Conservation (phyloP, 1,284 basidiomycete genomes). For the Pascua guehoae region DNA sequence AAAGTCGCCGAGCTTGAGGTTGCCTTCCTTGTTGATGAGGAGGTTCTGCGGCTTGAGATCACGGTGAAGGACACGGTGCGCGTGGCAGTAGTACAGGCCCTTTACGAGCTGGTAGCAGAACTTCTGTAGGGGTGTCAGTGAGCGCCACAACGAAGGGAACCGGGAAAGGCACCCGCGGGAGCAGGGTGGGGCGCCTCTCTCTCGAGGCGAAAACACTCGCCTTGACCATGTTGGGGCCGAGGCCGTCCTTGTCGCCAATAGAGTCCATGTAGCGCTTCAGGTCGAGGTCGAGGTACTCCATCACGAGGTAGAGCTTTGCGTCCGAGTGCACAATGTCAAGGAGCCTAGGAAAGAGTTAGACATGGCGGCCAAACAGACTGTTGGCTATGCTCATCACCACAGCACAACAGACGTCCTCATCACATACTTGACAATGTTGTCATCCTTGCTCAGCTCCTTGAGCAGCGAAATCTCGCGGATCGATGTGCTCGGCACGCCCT, state of each 20-base stretch:
- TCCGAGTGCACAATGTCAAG: conserved; percentile 99
- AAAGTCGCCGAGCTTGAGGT: conserved; percentile 94
- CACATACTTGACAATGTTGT: conserved; percentile 75
- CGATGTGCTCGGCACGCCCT: conserved; percentile 94
- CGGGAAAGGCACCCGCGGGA: neutral
- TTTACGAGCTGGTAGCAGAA: conserved; percentile 82
- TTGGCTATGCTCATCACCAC: too few species aligned
- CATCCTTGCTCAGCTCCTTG: conserved; percentile 87
- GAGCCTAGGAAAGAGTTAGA: conserved; percentile 61
- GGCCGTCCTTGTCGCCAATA: conserved; percentile 89
- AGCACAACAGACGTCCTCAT: neutral
- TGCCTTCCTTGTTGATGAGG: conserved; percentile 93
- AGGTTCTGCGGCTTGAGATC: conserved; percentile 98
- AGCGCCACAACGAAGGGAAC: neutral
- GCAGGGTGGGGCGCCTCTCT: neutral
- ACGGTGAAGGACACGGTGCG: conserved; percentile 94
- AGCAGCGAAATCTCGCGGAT: conserved; percentile 95
- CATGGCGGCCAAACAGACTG: neutral
- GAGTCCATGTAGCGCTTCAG: conserved; percentile 99
- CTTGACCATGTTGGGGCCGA: conserved; percentile 88
- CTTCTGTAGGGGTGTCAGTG: conserved; percentile 32
- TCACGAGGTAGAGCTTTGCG: conserved; percentile 96
- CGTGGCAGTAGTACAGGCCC: conserved; percentile 97
- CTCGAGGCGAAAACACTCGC: conserved; percentile 64
- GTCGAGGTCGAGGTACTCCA: conserved; percentile 98